A percentile compares a stretch with the other conserved stretches of the same genome.
These are phyloP conservation scores for Eryngium alpinum DNA, from an alignment of 140 eudicot species.

Conservation along the genomic window DNA sequence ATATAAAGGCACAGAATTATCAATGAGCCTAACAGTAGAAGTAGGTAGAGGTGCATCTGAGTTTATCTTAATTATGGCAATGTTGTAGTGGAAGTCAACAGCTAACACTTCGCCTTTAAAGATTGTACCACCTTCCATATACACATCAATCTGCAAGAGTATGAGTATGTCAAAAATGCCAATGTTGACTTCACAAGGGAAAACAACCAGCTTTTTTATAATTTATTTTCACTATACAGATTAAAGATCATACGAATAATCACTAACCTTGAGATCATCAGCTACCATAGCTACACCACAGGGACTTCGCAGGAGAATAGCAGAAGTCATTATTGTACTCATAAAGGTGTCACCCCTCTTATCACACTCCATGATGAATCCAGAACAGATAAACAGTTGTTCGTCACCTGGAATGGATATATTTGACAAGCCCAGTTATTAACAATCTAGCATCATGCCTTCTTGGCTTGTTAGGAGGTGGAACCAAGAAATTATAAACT, in stretches of 20 bases:
- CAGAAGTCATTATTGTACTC: not conserved
- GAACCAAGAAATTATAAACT: not conserved
- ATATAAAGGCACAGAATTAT: constrained; percentile 1
- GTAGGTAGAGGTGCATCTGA: constrained; percentile 15
- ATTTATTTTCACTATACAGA: not conserved
- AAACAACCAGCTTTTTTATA: not conserved
- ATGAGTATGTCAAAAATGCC: not conserved
- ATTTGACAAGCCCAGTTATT: not conserved
- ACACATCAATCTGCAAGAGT: constrained; percentile 16
- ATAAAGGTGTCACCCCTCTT: not conserved
- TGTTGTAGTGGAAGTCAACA: constrained; percentile 17
- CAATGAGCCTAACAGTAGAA: constrained; percentile 3
- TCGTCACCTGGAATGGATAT: constrained; percentile 12
- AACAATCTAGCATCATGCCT: not conserved
- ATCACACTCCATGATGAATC: constrained; percentile 8
- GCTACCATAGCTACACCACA: not conserved
- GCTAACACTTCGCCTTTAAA: constrained; percentile 5
- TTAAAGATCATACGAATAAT: not conserved
- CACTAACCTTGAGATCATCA: constrained; percentile 10
- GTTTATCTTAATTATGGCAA: constrained; percentile 6
- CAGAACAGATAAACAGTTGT: constrained; percentile 7
- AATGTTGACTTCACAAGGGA: not conserved
- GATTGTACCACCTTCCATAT: not conserved
- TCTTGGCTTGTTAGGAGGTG: not conserved
- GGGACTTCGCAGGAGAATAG: not conserved